Base-by-base conservation (phyloP, 192 early-diverging fungal species). In the Obelidium mucronatum region DNA sequence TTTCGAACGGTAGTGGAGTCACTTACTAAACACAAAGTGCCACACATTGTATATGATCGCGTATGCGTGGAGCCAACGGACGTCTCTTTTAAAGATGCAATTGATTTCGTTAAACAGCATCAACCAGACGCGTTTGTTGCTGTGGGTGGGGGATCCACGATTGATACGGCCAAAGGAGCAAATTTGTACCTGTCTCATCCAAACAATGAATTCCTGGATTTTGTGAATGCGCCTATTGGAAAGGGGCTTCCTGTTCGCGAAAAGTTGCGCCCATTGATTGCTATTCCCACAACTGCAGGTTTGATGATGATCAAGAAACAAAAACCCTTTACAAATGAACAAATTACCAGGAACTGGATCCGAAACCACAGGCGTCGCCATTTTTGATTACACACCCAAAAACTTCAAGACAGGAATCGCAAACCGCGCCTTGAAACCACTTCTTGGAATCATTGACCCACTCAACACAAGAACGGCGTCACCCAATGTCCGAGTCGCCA, bases 211-310 rank as follows among this genome's bases (percentile, higher is more conserved):
- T 88, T 96, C 60, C 72, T 96, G 67, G 95, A 95, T 77, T 96
- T 96, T 85, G 95, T 96, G 66, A 96, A 96, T 74, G 92, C 93
- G 0, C 95, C 95, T 15, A 93, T 96, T 81, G 95, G 95, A 44
- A 92, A 92, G 78, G 95, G 95, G 11, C 85, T 86, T 34, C 87
- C 92, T 5, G 88, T 94, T 6, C 82, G 90, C 81, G 91, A 92
- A 64, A 79, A 87, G 24, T 78, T 96, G 71, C 86, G 89, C 67
- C 94, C 95, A 3, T 80, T 96, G 74, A 94, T 96, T 75, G 93
- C 93, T 26, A 67, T 56, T 42, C 65, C 55, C n/a, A 69, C 65
- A 6, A 42, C 37, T n/a, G 68, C 67, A n/a, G 76, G 24, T 17
- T 61, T 69, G 31, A 30, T 13, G 13, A 60, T 60, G 13, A 60